phyloP scores from a whole-genome alignment of 495 filamentous ascomycete genomes.

The Penicillium paradoxum region DNA sequence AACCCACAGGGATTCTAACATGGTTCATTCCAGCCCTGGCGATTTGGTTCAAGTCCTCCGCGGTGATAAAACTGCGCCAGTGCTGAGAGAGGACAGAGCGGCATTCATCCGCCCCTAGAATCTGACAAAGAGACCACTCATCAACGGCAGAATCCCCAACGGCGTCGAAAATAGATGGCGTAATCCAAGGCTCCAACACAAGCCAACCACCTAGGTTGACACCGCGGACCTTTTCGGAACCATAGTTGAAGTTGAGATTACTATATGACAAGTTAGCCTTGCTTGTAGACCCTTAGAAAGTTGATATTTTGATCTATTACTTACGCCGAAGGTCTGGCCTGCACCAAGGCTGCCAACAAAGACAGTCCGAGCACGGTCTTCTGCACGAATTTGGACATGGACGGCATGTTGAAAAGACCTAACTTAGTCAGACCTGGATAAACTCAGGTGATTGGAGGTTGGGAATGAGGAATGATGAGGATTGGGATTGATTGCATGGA shows the following conservation, averaged over 20 bases:
- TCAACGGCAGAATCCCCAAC: conserved; percentile 51
- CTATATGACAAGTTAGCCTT: conserved; percentile 23
- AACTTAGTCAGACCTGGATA: conserved; percentile 3
- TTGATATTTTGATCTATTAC: no score
- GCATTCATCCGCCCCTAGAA: conserved; percentile 48
- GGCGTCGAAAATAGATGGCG: conserved; percentile 56
- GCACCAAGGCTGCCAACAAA: conserved; percentile 27
- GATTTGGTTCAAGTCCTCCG: conserved; percentile 64
- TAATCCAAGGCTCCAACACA: conserved; percentile 60
- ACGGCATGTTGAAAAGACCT: conserved; percentile 31
- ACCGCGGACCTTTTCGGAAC: conserved; percentile 44
- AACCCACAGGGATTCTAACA: conserved; percentile 74
- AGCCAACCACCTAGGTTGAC: conserved; percentile 59
- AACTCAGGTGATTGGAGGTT: conserved; percentile 25
- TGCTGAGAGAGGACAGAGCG: conserved; percentile 44
- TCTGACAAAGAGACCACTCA: conserved; percentile 54
- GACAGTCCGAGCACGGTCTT: conserved; percentile 32
- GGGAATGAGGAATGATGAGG: conserved; percentile 22
- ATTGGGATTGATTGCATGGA: conserved; percentile 31
- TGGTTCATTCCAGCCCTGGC: conserved; percentile 63
- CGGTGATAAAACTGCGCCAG: conserved; percentile 62
- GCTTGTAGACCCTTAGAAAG: not conserved
- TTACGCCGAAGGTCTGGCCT: conserved; percentile 37
- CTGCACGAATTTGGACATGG: conserved; percentile 26
- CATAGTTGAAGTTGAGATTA: conserved; percentile 41